These are phyloP conservation scores for Podila clonocystis DNA, from an alignment of 192 early-diverging fungal species.

Conservation along the genomic window DNA sequence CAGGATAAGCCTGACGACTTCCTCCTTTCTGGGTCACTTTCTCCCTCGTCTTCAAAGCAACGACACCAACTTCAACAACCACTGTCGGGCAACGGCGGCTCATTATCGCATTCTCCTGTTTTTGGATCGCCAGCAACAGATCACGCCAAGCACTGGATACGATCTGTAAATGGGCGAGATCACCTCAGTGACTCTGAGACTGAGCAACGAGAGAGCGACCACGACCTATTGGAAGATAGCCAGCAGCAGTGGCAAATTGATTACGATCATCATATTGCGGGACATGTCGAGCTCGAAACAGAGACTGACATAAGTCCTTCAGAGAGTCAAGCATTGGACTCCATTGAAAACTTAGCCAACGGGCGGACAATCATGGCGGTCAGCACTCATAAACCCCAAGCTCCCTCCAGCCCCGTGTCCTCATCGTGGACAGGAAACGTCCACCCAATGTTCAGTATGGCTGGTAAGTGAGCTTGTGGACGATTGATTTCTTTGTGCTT, in stretches of 20 bases:
- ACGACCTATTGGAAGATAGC: slow-evolving; percentile 19
- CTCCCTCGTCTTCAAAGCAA: neutral
- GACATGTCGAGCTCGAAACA: slow-evolving; percentile 21
- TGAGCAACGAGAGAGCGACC: slow-evolving; percentile 21
- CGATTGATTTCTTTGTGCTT: too few species aligned
- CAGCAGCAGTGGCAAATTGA: slow-evolving; percentile 45
- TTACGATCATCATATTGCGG: slow-evolving; percentile 28
- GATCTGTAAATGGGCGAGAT: slow-evolving; percentile 17
- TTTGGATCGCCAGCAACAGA: slow-evolving; percentile 35
- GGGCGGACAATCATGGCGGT: neutral
- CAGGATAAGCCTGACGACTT: slow-evolving; percentile 12
- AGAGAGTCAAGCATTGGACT: neutral
- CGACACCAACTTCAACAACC: neutral
- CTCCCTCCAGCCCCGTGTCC: neutral
- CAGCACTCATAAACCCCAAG: neutral
- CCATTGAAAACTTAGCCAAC: neutral
- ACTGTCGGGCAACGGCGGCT: neutral
- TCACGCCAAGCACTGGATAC: slow-evolving; percentile 27
- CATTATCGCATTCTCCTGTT: slow-evolving; percentile 22
- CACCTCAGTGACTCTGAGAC: slow-evolving; percentile 32
- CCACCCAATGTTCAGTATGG: slow-evolving; percentile 32
- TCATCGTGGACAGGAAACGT: slow-evolving; percentile 11
- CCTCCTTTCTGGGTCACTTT: neutral
- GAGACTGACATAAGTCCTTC: neutral
- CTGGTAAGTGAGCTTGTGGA: slow-evolving; percentile 10